These are phyloP conservation scores for Penicillium palitans DNA, from an alignment of 2,329 filamentous ascomycete species.

Conservation along the genomic window DNA sequence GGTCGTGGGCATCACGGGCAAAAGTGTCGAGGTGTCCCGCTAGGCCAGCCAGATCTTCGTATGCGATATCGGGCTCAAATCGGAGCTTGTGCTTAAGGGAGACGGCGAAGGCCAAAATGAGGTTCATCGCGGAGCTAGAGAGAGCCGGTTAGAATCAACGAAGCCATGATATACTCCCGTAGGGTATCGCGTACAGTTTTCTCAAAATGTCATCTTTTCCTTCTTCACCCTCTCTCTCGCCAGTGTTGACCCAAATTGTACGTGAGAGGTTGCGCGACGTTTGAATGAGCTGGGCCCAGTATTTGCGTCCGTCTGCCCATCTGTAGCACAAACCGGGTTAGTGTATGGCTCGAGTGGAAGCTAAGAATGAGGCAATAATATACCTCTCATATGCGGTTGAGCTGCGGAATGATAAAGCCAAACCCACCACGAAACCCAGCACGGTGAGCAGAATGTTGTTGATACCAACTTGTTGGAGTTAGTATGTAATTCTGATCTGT, in stretches of 20 bases:
- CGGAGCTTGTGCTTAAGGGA: constrained; percentile 79
- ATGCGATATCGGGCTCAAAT: constrained; percentile 77
- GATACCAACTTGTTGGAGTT: constrained; percentile 51
- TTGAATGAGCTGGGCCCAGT: constrained; percentile 60
- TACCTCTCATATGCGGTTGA: constrained; percentile 74
- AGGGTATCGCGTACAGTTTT: constrained; percentile 55
- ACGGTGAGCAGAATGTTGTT: constrained; percentile 71
- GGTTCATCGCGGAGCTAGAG: constrained; percentile 64
- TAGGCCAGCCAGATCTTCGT: constrained; percentile 70
- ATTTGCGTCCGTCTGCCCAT: constrained; percentile 64
- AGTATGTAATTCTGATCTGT: neutral
- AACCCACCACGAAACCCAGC: constrained; percentile 77
- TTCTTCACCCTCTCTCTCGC: constrained; percentile 58
- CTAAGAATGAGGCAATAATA: neutral
- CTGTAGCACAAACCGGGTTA: constrained; percentile 17
- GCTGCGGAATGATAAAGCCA: constrained; percentile 74
- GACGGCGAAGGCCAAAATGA: constrained; percentile 74
- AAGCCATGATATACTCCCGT: neutral
- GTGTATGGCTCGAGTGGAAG: neutral
- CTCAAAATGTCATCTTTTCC: constrained; percentile 67
- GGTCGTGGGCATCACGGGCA: constrained; percentile 60
- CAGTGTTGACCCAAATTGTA: constrained; percentile 77
- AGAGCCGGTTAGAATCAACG: constrained; percentile 11
- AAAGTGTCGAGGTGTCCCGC: constrained; percentile 74
- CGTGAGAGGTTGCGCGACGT: constrained; percentile 62